These are phyloP conservation scores for Penicillium cinerascens DNA, from an alignment of 495 filamentous ascomycete genomes.

Conservation along the genomic window DNA sequence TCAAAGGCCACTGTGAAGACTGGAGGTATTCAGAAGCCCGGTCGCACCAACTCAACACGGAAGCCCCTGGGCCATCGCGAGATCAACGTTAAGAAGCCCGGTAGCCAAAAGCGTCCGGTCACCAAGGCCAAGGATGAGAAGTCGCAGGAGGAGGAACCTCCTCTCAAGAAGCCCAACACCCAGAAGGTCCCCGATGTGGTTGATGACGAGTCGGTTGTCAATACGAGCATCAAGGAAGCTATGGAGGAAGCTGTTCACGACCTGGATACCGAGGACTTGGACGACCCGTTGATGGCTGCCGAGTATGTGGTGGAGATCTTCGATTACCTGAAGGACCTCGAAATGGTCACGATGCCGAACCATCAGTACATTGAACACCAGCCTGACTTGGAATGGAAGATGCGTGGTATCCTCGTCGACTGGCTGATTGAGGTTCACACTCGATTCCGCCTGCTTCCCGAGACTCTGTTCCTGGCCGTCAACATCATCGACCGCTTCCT, in stretches of 20 bases:
- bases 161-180: constrained; percentile 48
- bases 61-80: constrained; percentile 62
- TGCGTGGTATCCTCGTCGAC: constrained; percentile 94
- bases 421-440: constrained; percentile 99
- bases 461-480: constrained; percentile 93
- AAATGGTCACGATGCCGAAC: constrained; percentile 80
- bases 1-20: constrained; percentile 71
- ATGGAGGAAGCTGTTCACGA: constrained; percentile 35
- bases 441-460: constrained; percentile 93
- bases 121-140: constrained; percentile 49
- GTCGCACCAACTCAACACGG: constrained; percentile 62
- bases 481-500: constrained; percentile 99
- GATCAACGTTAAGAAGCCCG: constrained; percentile 58
- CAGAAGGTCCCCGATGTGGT: constrained; percentile 39
- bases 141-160: constrained; percentile 54
- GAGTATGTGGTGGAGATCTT: constrained; percentile 98
- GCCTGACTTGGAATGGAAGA: constrained; percentile 94
- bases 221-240: constrained; percentile 4
- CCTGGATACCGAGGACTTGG: constrained; percentile 80
- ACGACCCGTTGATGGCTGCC: constrained; percentile 95
- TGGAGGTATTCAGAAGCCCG: constrained; percentile 74
- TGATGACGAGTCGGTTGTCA: not conserved
- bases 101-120: constrained; percentile 8
- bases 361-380: constrained; percentile 92
- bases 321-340: constrained; percentile 87